Percentiles rank a stretch among this genome's conserved stretches.
phyloP scores from a whole-genome alignment of 2,329 filamentous ascomycete genomes.

The Fusarium mundagurra region DNA sequence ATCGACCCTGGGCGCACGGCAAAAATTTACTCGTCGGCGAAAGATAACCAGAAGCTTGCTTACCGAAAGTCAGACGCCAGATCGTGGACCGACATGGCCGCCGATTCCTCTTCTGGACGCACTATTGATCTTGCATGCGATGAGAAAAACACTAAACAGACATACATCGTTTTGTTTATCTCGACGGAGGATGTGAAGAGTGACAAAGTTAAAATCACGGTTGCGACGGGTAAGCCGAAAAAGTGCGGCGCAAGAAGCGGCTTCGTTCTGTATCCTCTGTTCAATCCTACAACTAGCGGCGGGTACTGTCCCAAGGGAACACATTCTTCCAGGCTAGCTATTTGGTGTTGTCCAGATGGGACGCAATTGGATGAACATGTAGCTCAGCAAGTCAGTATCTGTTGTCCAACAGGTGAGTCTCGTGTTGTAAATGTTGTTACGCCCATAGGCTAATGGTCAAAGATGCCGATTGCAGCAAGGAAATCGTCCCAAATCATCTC shows the following conservation, averaged over 20 bases:
- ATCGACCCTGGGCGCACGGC: neutral
- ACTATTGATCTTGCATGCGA: slow-evolving; percentile 2
- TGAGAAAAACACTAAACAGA: neutral
- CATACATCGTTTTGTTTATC: slow-evolving; percentile 5
- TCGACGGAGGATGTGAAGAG: slow-evolving; percentile 1
- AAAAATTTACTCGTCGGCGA: slow-evolving; percentile 1
- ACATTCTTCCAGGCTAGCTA: neutral
- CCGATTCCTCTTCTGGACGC: neutral
- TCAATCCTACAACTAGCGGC: neutral
- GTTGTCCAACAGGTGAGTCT: slow-evolving; percentile 22
- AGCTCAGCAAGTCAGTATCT: slow-evolving; percentile 4
- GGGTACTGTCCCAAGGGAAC: slow-evolving; percentile 6
- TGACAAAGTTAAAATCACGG: slow-evolving; percentile 5
- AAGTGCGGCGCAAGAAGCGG: slow-evolving; percentile 11
- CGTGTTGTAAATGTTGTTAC: neutral
- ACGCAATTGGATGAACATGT: slow-evolving; percentile 6
- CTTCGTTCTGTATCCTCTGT: slow-evolving; percentile 14
- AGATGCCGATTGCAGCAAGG: slow-evolving; percentile 12
- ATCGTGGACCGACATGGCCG: slow-evolving; percentile 6
- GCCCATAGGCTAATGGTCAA: neutral
- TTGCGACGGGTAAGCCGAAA: neutral
- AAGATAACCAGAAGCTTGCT: slow-evolving; percentile 5
- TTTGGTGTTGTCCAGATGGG: slow-evolving; percentile 29
- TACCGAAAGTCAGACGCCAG: slow-evolving; percentile 5
- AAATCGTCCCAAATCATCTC: slow-evolving; percentile 9